Percentiles rank a stretch among this genome's conserved stretches.
Evolutionary conservation across 352 stramenopile genomes (phyloP).

Genomic region (Pythium dissotocum): DNA sequence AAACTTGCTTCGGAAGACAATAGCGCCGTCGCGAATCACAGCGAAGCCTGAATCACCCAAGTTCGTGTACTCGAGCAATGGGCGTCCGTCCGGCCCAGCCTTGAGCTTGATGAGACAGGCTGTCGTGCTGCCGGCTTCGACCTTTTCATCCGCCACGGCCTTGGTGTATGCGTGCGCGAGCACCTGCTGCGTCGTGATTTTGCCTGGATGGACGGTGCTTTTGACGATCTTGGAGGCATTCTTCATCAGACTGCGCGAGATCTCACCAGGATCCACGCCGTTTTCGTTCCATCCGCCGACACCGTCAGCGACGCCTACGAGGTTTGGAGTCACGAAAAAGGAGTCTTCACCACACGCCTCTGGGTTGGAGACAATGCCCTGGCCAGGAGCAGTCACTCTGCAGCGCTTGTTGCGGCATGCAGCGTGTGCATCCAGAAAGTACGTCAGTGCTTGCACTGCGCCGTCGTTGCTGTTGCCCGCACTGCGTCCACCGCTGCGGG

Average conservation of each 20-base stretch:
- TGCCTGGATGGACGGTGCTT: constrained; percentile 16
- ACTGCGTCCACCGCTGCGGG: neutral
- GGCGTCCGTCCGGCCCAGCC: constrained; percentile 39
- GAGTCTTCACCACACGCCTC: constrained; percentile 72
- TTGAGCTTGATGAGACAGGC: constrained; percentile 75
- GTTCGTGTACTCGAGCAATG: constrained; percentile 78
- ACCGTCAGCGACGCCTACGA: constrained; percentile 72
- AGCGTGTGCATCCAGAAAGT: constrained; percentile 72
- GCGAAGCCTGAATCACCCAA: constrained; percentile 78
- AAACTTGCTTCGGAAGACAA: constrained; percentile 78
- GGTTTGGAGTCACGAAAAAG: constrained; percentile 63
- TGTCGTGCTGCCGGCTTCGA: constrained; percentile 79
- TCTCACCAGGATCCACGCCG: constrained; percentile 72
- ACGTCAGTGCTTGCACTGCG: constrained; percentile 38
- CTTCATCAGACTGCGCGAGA: constrained; percentile 76
- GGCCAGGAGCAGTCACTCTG: constrained; percentile 34
- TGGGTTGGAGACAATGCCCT: constrained; percentile 49
- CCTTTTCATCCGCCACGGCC: constrained; percentile 56
- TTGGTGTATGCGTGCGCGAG: constrained; percentile 61
- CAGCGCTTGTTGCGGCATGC: constrained; percentile 76
- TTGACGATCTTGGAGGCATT: constrained; percentile 55
- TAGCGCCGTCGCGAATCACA: constrained; percentile 58
- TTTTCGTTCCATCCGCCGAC: constrained; percentile 85
- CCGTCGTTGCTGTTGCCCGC: constrained; percentile 17
- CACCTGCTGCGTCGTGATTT: constrained; percentile 52